A percentile compares a stretch with the other conserved stretches of the same genome.
These are phyloP conservation scores for Cadophora malorum DNA, from an alignment of 2,329 filamentous ascomycete genomes.

Conservation along the genomic window DNA sequence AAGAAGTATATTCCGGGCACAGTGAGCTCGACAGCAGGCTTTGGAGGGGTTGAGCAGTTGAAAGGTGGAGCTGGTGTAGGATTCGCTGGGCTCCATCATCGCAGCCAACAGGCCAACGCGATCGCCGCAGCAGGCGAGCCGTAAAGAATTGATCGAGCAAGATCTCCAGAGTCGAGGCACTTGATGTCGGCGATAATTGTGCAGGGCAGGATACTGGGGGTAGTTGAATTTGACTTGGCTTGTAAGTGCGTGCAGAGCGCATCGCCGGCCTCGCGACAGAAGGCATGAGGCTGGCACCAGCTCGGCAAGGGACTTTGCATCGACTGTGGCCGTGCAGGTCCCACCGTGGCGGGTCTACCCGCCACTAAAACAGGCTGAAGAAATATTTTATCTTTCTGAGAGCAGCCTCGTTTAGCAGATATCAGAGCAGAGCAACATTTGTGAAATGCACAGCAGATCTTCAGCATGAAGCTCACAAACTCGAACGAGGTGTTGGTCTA, in stretches of 20 bases:
- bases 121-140: conserved; percentile 6
- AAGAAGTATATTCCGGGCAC: neutral
- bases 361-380: conserved; percentile 24
- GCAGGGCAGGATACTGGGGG: neutral
- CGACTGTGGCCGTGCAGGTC: conserved; percentile 11
- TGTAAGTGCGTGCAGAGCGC: neutral
- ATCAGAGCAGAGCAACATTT: conserved; percentile 1
- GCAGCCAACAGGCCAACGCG: conserved; percentile 33
- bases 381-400: conserved; percentile 17
- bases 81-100: conserved; percentile 46
- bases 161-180: neutral
- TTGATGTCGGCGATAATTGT: neutral
- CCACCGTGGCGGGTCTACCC: conserved; percentile 22
- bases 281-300: conserved; percentile 10
- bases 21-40: neutral
- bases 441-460: conserved; percentile 8
- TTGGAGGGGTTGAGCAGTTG: conserved; percentile 9
- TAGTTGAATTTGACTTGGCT: neutral
- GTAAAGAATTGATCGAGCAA: neutral
- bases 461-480: conserved; percentile 79
- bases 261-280: conserved; percentile 11
- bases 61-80: conserved; percentile 36
- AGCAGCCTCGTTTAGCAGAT: conserved; percentile 7
- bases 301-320: neutral
- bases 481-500: conserved; percentile 88